A percentile compares a stretch with the other conserved stretches of the same genome.
phyloP scores from a whole-genome alignment of 148 eudicot genomes.

The Nyssa sinensis region DNA sequence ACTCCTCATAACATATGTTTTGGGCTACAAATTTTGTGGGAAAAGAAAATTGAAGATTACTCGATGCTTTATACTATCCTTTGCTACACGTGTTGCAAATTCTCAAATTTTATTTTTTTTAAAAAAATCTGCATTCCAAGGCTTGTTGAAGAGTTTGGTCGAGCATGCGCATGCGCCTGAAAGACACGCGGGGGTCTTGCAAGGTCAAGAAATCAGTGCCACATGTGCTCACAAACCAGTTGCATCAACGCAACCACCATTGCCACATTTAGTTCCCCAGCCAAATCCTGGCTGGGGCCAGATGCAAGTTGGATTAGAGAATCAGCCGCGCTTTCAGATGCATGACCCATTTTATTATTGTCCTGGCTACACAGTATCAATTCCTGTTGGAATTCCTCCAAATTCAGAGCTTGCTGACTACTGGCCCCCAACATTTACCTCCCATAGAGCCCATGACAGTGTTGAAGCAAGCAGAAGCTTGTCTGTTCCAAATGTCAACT shows the following conservation, averaged over 20 bases:
- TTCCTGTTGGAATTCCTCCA: constrained; percentile 3
- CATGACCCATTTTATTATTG: not conserved
- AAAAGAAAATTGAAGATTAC: not conserved
- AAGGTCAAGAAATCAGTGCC: constrained; percentile 17
- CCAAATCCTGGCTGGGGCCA: constrained; percentile 3
- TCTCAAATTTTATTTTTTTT: not conserved
- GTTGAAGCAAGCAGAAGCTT: constrained; percentile 4
- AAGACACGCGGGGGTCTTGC: constrained; percentile 13
- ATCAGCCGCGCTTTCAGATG: not conserved
- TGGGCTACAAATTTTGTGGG: not conserved
- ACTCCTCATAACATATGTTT: not conserved
- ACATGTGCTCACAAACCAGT: not conserved
- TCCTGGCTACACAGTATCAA: not conserved
- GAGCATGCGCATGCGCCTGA: not conserved
- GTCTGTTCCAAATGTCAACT: constrained; percentile 1
- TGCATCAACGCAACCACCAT: not conserved
- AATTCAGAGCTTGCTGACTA: not conserved
- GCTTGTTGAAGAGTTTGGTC: constrained; percentile 5
- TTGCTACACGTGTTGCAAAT: not conserved
- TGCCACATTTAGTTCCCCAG: constrained; percentile 5
- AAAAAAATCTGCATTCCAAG: constrained; percentile 2
- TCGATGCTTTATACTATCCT: not conserved
- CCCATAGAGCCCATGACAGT: not conserved
- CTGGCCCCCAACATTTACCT: not conserved
- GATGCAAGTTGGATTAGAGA: not conserved